These are phyloP conservation scores for Chernovozyma aurita DNA, from an alignment of 1,139 yeast genomes.

Conservation along the genomic window DNA sequence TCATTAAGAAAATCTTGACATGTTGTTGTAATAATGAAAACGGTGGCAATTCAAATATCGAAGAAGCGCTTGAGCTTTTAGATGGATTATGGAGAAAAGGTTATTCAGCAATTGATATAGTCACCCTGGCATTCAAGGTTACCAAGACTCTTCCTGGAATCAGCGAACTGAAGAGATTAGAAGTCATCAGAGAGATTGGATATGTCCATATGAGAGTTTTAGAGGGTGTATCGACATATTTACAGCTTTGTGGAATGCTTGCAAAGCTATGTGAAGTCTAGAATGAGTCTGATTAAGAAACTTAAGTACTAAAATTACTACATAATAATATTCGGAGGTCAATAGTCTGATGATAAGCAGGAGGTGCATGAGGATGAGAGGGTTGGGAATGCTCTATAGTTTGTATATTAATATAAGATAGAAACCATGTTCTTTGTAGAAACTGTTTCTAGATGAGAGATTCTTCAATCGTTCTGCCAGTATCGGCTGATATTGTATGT, in stretches of 20 bases:
- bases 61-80: constrained; percentile 63
- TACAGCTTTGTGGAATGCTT: constrained; percentile 81
- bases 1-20: constrained; percentile 67
- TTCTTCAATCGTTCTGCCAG: too few species aligned
- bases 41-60: constrained; percentile 42
- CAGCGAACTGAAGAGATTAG: constrained; percentile 64
- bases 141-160: constrained; percentile 70
- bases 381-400: too few species aligned
- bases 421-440: too few species aligned
- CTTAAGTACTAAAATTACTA: background rate
- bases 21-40: constrained; percentile 36
- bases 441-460: too few species aligned
- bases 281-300: background rate
- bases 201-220: constrained; percentile 85
- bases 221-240: constrained; percentile 86
- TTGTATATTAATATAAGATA: too few species aligned
- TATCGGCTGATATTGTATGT: too few species aligned
- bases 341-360: too few species aligned
- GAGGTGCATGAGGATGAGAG: too few species aligned
- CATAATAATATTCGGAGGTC: too few species aligned
- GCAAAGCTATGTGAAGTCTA: constrained; percentile 50
- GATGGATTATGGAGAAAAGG: constrained; percentile 82
- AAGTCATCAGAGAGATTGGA: constrained; percentile 81
- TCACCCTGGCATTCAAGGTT: constrained; percentile 85
- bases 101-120: constrained; percentile 89